Evolutionary conservation across 148 eudicot species (phyloP).

Genomic region (Gaultheria prostrata): DNA sequence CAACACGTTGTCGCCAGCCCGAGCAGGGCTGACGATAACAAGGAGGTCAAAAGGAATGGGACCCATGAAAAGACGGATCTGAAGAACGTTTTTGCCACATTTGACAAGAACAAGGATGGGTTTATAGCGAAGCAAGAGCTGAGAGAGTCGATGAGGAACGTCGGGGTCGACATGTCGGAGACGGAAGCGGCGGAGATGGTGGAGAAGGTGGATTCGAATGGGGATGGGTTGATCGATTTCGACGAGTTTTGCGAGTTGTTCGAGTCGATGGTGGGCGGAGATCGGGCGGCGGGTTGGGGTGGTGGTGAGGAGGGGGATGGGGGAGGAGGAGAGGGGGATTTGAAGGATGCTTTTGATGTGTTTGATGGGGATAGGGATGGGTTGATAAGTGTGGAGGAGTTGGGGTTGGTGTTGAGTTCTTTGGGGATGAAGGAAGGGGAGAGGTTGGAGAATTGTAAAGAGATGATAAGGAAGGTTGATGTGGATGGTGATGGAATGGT

Average conservation of each 20-base stretch:
- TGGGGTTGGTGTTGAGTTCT: conserved; percentile 46
- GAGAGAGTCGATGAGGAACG: conserved; percentile 51
- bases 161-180: conserved; percentile 42
- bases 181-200: conserved; percentile 56
- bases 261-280: conserved; percentile 21
- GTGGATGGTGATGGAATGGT: conserved; percentile 86
- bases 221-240: conserved; percentile 66
- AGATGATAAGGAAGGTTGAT: conserved; percentile 74
- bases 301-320: conserved; percentile 33
- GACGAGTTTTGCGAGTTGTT: conserved; percentile 59
- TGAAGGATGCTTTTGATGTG: conserved; percentile 52
- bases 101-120: conserved; percentile 81
- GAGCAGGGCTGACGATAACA: background rate
- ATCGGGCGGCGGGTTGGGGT: conserved; percentile 15
- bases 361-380: conserved; percentile 51
- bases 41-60: background rate
- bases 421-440: conserved; percentile 58
- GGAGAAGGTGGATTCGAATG: conserved; percentile 51
- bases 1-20: background rate
- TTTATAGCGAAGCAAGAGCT: conserved; percentile 67
- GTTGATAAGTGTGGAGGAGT: conserved; percentile 35
- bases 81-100: conserved; percentile 55
- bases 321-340: conserved; percentile 15
- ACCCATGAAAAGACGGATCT: conserved; percentile 8
- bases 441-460: conserved; percentile 43